phyloP scores from a whole-genome alignment of 2,329 filamentous ascomycete species.

The Apiospora koreana region DNA sequence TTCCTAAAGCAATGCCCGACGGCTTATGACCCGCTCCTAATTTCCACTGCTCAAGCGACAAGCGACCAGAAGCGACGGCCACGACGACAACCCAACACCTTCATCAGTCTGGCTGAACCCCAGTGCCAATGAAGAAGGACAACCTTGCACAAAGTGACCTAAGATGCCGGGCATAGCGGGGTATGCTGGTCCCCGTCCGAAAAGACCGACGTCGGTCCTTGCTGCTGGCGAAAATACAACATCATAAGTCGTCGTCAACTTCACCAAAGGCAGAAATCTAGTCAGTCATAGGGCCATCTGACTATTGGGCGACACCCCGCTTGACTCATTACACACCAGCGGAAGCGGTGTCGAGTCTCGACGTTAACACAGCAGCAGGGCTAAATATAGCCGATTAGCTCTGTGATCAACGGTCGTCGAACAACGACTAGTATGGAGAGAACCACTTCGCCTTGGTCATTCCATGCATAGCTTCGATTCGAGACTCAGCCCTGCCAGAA shows the following conservation, averaged over 20 bases:
- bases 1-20: neutral
- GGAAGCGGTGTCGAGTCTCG: constrained; percentile 5
- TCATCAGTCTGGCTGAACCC: too few species aligned
- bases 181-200: neutral
- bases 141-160: neutral
- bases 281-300: neutral
- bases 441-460: neutral
- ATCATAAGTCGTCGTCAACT: neutral
- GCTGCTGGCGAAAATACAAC: neutral
- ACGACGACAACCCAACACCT: neutral
- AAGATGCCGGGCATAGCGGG: neutral
- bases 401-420: neutral
- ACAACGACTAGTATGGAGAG: neutral
- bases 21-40: neutral
- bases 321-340: neutral
- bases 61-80: neutral
- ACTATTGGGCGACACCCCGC: neutral
- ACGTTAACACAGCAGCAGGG: neutral
- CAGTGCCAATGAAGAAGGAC: neutral
- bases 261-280: neutral
- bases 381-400: neutral
- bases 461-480: neutral
- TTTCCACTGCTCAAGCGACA: neutral
- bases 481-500: neutral
- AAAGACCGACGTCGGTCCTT: neutral